phyloP scores from a whole-genome alignment of 139 green algal species.

The Asterochloris sp. region DNA sequence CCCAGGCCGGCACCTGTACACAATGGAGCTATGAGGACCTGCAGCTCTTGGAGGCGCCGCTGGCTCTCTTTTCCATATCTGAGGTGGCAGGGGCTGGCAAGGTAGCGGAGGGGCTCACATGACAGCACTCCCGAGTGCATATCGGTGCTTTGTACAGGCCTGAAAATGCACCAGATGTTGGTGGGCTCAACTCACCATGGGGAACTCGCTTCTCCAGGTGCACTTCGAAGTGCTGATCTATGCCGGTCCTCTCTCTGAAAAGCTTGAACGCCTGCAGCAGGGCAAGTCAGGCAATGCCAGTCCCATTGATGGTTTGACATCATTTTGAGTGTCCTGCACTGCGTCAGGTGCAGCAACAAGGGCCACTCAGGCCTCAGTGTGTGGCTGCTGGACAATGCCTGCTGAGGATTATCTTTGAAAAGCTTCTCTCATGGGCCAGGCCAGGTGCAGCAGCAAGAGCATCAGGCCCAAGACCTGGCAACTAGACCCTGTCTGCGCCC shows the following conservation, averaged over 20 bases:
- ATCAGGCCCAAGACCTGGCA: background rate
- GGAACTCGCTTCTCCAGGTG: conserved; percentile 91
- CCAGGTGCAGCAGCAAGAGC: too few species aligned
- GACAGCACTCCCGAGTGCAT: background rate
- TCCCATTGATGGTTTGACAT: too few species aligned
- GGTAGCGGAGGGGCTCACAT: background rate
- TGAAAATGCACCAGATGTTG: background rate
- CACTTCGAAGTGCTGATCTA: conserved; percentile 68
- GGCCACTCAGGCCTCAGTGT: too few species aligned
- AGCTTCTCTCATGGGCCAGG: too few species aligned
- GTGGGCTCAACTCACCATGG: conserved; percentile 49
- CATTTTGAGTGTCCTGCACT: too few species aligned
- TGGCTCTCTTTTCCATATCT: too few species aligned
- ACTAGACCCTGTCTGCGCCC: background rate
- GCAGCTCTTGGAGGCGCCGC: too few species aligned
- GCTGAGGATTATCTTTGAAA: too few species aligned
- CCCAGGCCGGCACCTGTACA: conserved; percentile 83
- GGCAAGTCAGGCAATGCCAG: too few species aligned
- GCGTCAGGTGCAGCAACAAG: too few species aligned
- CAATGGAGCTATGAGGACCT: background rate
- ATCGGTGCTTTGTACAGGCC: background rate
- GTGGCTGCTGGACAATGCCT: too few species aligned
- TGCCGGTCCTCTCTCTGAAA: conserved; percentile 79
- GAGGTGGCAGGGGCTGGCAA: too few species aligned
- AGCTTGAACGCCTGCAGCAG: conserved; percentile 72